Evolutionary conservation across 176 grass and related monocot genomes (phyloP).

Genomic region (Alloteropsis semialata): DNA sequence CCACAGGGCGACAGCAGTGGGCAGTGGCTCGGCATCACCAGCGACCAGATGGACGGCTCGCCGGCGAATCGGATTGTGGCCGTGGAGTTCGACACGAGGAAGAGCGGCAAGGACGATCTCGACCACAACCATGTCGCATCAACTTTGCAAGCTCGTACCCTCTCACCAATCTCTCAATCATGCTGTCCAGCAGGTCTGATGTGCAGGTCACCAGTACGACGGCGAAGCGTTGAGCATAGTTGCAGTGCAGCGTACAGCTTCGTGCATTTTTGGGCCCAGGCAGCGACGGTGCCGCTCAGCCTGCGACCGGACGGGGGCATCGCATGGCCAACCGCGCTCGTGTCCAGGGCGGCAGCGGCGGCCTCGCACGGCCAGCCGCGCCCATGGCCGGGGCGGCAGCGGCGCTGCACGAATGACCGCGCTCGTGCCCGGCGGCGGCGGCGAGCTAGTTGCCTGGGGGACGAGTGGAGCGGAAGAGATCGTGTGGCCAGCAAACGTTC

Average conservation of each 20-base stretch:
- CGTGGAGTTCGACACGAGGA: constrained; percentile 59
- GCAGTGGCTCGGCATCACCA: constrained; percentile 41
- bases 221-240: fast-evolving
- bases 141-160: background rate
- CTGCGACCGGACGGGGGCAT: too few relatives aligned
- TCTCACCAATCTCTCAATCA: constrained; percentile 33
- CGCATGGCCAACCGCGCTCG: too few relatives aligned
- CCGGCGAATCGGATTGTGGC: constrained; percentile 27
- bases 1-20: constrained; percentile 39
- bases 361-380: too few relatives aligned
- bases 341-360: too few relatives aligned
- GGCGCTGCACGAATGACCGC: too few relatives aligned
- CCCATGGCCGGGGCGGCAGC: too few relatives aligned
- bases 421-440: too few relatives aligned
- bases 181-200: constrained; percentile 20
- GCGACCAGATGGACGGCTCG: constrained; percentile 7
- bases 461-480: too few relatives aligned
- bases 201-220: background rate
- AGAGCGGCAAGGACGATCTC: constrained; percentile 17
- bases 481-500: too few relatives aligned
- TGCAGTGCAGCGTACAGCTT: constrained; percentile 7
- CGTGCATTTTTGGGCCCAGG: too few relatives aligned
- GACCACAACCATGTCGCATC: constrained; percentile 48
- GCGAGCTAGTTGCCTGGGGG: too few relatives aligned
- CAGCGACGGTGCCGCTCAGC: too few relatives aligned